Evolutionary conservation across 2,329 filamentous ascomycete genomes (phyloP), one percentile per base, ranked within the genome.

Genomic region (Nemania abortiva): DNA sequence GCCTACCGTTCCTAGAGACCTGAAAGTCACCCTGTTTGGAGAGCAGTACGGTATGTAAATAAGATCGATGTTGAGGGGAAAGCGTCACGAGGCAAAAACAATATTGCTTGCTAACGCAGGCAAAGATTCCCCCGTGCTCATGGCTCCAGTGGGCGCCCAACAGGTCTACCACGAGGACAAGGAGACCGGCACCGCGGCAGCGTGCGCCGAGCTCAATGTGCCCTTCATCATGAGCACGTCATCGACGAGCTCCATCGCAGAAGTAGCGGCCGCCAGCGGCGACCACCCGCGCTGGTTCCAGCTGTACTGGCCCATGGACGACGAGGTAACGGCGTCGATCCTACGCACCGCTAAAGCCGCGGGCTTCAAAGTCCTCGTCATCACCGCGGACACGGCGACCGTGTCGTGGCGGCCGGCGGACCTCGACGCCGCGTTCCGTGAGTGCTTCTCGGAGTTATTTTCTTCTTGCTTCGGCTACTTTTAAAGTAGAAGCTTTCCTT

Each of bases 361-460:
- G 37, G 91, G 91, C 0, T 94, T 85, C 79, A 85, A 84, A 39
- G 90, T 89, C 0, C 83, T 94, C 0, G 87, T 94, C 6, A 89
- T 94, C 0, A 94, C 92, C 0, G 82, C 93, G 0, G 92, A 94
- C 78, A 93, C 91, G 0, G 92, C 88, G 79, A 85, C 85, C 13
- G 83, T 94, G 42, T 87, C 86, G 0, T 94, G 91, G 91, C 84
- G 92, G 45, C 91, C 91, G 0, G 84, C 82, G 0, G 91, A 93
- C 75, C 84, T 93, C 4, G 90, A 92, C 71, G 84, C 85, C 15
- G 87, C 83, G 2, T 91, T 88, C 73, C 74, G n/a, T n/a, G n/a
- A n/a, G n/a, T n/a, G n/a, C n/a, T n/a, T n/a, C n/a, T n/a, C n/a
- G n/a, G n/a, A n/a, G n/a, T n/a, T n/a, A n/a, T n/a, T n/a, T n/a